Evolutionary conservation across 2,329 filamentous ascomycete species (phyloP).

Genomic region (Chrysoporthe deuterocubensis): DNA sequence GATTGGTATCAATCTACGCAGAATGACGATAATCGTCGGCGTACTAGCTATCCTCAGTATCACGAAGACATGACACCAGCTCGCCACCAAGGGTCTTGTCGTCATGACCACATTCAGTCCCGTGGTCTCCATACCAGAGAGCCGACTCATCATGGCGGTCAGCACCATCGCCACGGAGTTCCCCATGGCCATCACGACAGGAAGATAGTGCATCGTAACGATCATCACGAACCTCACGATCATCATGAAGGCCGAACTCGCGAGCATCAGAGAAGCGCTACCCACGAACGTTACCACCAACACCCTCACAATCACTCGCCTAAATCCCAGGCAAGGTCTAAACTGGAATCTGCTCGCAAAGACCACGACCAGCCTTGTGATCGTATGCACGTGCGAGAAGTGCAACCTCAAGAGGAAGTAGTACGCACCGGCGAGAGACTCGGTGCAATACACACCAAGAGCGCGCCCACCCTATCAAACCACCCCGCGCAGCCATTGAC

Average conservation of each 20-base stretch:
- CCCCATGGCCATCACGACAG: not conserved
- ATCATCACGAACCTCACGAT: not conserved
- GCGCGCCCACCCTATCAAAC: not conserved
- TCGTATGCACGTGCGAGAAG: not conserved
- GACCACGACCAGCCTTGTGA: not conserved
- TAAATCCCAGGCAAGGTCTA: not conserved
- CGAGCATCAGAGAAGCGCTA: conserved; percentile 3
- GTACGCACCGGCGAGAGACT: not conserved
- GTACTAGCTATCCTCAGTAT: not conserved
- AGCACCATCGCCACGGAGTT: not conserved
- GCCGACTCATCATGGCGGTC: not conserved
- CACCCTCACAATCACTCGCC: conserved; percentile 24
- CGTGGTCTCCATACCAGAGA: not conserved
- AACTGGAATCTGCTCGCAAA: not conserved
- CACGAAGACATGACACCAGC: not conserved
- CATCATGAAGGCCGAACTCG: not conserved
- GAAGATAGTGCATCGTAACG: not conserved
- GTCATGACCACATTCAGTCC: not conserved
- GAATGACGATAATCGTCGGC: not conserved
- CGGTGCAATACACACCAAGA: conserved; percentile 4
- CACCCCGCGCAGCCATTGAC: not conserved
- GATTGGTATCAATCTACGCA: too few relatives aligned
- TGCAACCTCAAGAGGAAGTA: not conserved
- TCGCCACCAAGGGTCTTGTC: not conserved
- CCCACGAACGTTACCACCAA: conserved; percentile 19